Evolutionary conservation across 169 alveolate species (phyloP).

Genomic region (Perkinsus marinus): DNA sequence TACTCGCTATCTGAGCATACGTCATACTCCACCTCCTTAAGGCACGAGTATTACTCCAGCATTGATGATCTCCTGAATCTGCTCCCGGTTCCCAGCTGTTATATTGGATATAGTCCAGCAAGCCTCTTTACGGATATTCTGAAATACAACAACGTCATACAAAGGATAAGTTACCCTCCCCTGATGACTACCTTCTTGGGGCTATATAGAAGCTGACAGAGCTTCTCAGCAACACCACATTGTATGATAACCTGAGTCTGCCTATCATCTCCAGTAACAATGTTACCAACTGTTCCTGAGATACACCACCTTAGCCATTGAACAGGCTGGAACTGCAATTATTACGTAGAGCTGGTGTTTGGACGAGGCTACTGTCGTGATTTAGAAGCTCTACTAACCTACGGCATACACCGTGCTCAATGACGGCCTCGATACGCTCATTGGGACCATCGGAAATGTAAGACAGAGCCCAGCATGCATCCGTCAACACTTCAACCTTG

Average conservation of each 20-base stretch:
- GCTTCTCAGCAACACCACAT: slow-evolving; percentile 68
- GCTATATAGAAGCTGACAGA: slow-evolving; percentile 61
- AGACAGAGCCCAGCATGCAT: slow-evolving; percentile 83
- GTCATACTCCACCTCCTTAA: slow-evolving; percentile 23
- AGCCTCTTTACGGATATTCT: slow-evolving; percentile 80
- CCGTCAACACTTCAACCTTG: slow-evolving; percentile 49
- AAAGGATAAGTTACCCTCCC: too few relatives aligned
- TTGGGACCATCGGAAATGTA: slow-evolving; percentile 78
- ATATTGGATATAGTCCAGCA: slow-evolving; percentile 93
- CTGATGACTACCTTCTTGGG: slow-evolving; percentile 65
- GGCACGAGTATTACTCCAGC: slow-evolving; percentile 26
- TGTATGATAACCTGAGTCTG: slow-evolving; percentile 85
- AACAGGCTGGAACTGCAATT: slow-evolving; percentile 36
- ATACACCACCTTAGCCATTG: slow-evolving; percentile 27
- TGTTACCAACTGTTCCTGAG: slow-evolving; percentile 84
- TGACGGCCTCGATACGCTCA: slow-evolving; percentile 62
- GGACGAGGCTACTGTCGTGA: slow-evolving; percentile 64
- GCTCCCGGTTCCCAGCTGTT: slow-evolving; percentile 84
- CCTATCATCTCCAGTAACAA: slow-evolving; percentile 54
- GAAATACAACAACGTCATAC: slow-evolving; percentile 36
- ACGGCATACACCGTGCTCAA: slow-evolving; percentile 65
- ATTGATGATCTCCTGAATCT: slow-evolving; percentile 69
- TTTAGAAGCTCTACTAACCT: slow-evolving; percentile 76
- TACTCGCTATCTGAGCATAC: slow-evolving; percentile 47
- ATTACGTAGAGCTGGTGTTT: slow-evolving; percentile 82